These are phyloP conservation scores for Penicillium bialowiezense DNA, from an alignment of 495 filamentous ascomycete genomes.

Conservation along the genomic window DNA sequence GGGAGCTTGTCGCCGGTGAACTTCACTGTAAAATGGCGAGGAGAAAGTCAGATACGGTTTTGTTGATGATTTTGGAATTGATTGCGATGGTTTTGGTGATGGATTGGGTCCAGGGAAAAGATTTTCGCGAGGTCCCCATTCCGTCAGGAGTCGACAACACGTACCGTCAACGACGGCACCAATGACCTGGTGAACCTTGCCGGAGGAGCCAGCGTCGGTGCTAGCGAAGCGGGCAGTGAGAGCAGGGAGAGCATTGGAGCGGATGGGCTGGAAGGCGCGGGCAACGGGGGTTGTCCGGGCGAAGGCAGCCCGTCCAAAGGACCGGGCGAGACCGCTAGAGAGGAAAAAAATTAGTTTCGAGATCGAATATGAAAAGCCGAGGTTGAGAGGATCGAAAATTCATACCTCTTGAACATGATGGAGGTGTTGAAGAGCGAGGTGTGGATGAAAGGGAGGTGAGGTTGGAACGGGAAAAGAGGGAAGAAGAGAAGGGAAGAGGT, in stretches of 20 bases:
- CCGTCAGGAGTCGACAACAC: slow-evolving; percentile 33
- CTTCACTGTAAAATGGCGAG: slow-evolving; percentile 60
- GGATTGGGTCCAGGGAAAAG: slow-evolving; percentile 39
- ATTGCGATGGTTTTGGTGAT: slow-evolving; percentile 37
- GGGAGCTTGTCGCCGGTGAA: slow-evolving; percentile 94
- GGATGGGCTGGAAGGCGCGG: slow-evolving; percentile 66
- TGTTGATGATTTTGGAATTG: slow-evolving; percentile 27
- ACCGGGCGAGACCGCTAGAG: slow-evolving; percentile 71
- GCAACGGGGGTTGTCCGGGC: slow-evolving; percentile 65
- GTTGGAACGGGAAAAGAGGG: slow-evolving; percentile 37
- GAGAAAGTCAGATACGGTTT: slow-evolving; percentile 39
- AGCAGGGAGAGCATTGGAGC: slow-evolving; percentile 56
- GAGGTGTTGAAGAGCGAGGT: slow-evolving; percentile 51
- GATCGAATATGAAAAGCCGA: slow-evolving; percentile 39
- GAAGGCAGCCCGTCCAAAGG: slow-evolving; percentile 72
- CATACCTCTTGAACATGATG: slow-evolving; percentile 91
- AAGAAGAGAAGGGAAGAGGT: slow-evolving; percentile 40
- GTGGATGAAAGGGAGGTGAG: slow-evolving; percentile 34
- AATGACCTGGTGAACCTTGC: slow-evolving; percentile 86
- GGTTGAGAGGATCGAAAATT: slow-evolving; percentile 38
- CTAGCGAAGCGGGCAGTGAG: slow-evolving; percentile 68
- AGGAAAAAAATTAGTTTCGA: slow-evolving; percentile 31
- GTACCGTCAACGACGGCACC: slow-evolving; percentile 69
- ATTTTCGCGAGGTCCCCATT: slow-evolving; percentile 42
- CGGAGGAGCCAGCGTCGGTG: slow-evolving; percentile 59